Evolutionary conservation across 192 early-diverging fungal genomes (phyloP), one percentile per base, ranked within the genome.

Genomic region (Mortierella antarctica): DNA sequence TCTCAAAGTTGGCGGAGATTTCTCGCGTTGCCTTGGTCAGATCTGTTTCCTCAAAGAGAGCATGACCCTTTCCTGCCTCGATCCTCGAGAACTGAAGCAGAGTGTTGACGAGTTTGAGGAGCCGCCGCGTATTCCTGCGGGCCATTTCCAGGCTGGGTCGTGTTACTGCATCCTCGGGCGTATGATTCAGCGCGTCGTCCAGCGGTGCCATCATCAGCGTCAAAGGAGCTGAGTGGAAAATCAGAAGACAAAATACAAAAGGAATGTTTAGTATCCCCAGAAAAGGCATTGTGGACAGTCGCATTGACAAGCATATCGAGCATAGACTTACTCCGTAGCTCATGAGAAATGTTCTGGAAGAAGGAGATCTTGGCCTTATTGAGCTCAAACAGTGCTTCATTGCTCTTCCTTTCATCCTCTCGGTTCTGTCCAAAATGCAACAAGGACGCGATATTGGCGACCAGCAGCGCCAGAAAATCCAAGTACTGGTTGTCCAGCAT

Each of bases 91-190:
- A 88, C 54, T 91, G 88, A 12, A 91, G 67, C 3, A 91, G 60
- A 0, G 76, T 77, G 67, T 90, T 91, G 23, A 91, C 86, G 2
- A 91, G 73, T 65, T 84, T 87, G 11, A 90, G 71, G 11, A 91
- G 73, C 14, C 90, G 79, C 18, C 74, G 45, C 0, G 87, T 79
- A 44, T 91, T 91, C 23, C 86, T 67, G 20, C 82, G 82, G 11
- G 87, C 77, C 64, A 90, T 82, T 20, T 81, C 64, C 31, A 88
- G 56, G 18, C 59, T 73, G 8, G 58, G 11, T 5, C 62, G 46
- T 15, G 77, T 71, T 0, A 83, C 61, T 6, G 83, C 17, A 21
- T 68, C 50, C 39, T 69, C 57, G 6, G 81, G 51, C 57, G 73
- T 79, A 15, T 58, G 59, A 6, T 17, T 72, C 21, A 87, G 57